Conservation (phyloP, 202 grass and related monocot species). For the Hordeum pubiflorum region DNA sequence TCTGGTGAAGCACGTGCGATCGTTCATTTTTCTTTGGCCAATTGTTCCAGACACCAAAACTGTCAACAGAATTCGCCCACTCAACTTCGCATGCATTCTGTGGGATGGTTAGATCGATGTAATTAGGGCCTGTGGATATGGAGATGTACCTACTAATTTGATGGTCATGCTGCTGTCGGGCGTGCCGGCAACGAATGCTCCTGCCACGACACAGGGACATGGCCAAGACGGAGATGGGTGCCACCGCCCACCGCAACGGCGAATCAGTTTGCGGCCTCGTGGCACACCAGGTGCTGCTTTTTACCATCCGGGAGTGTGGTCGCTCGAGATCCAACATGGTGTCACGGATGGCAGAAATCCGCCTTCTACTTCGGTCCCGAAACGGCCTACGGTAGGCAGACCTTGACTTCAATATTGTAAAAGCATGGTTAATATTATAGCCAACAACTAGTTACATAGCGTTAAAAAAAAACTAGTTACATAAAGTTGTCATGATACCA, state of each 20-base stretch:
- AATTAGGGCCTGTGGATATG: too few relatives aligned
- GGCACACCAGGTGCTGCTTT: background rate
- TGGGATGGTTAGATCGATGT: background rate
- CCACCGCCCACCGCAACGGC: background rate
- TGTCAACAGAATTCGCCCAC: background rate
- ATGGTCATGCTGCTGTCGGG: background rate
- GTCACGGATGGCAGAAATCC: background rate
- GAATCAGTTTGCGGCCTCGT: background rate
- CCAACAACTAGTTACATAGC: too few relatives aligned
- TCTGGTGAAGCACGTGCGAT: background rate
- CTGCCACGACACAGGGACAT: background rate
- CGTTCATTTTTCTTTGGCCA: background rate
- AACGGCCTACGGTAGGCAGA: background rate
- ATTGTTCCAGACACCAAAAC: too few relatives aligned
- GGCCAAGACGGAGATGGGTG: background rate
- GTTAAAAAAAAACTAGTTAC: too few relatives aligned
- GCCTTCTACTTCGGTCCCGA: background rate
- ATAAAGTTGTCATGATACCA: too few relatives aligned
- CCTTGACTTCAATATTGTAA: too few relatives aligned
- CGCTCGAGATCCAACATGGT: constrained; percentile 12
- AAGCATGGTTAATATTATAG: too few relatives aligned
- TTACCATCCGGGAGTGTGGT: background rate
- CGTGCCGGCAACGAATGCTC: background rate
- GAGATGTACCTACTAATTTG: background rate
- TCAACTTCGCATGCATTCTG: too few relatives aligned